These are phyloP conservation scores for Astrocystis sublimbata DNA, from an alignment of 495 filamentous ascomycete genomes.

Conservation along the genomic window DNA sequence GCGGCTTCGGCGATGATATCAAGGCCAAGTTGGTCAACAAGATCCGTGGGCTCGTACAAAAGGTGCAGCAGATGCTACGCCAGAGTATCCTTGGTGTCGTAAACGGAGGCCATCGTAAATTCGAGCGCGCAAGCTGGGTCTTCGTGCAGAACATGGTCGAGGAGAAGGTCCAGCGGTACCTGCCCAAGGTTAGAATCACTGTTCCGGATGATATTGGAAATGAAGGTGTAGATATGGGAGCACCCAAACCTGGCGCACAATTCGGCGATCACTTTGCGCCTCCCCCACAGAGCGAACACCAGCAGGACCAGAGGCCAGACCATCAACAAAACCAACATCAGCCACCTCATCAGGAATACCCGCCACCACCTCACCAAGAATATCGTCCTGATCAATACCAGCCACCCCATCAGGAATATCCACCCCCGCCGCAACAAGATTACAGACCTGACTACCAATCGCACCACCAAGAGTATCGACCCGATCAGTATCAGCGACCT, in stretches of 20 bases:
- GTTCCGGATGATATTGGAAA: conserved; percentile 41
- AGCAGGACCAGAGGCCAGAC: conserved; percentile 2
- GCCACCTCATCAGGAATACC: no score
- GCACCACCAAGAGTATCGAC: conserved; percentile 20
- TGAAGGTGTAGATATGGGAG: conserved; percentile 34
- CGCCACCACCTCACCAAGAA: background rate
- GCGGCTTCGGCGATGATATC: conserved; percentile 34
- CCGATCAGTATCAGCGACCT: conserved; percentile 21
- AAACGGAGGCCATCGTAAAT: conserved; percentile 40
- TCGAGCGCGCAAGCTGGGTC: conserved; percentile 38
- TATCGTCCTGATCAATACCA: background rate
- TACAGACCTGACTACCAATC: conserved; percentile 11
- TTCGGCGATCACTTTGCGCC: conserved; percentile 30
- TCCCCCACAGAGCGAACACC: background rate
- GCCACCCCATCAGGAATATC: no score
- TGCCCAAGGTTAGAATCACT: conserved; percentile 38
- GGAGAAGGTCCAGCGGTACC: conserved; percentile 38
- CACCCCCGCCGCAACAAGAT: background rate
- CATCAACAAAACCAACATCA: conserved; percentile 17
- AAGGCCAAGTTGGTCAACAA: conserved; percentile 37
- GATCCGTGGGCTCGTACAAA: conserved; percentile 34
- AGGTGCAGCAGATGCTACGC: conserved; percentile 39
- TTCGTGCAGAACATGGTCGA: conserved; percentile 41
- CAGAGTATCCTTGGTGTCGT: conserved; percentile 36
- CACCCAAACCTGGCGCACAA: conserved; percentile 27